A percentile compares a stretch with the other conserved stretches of the same genome.
These are phyloP conservation scores for Austropuccinia psidii DNA, from an alignment of 1,284 basidiomycete genomes.

Conservation along the genomic window DNA sequence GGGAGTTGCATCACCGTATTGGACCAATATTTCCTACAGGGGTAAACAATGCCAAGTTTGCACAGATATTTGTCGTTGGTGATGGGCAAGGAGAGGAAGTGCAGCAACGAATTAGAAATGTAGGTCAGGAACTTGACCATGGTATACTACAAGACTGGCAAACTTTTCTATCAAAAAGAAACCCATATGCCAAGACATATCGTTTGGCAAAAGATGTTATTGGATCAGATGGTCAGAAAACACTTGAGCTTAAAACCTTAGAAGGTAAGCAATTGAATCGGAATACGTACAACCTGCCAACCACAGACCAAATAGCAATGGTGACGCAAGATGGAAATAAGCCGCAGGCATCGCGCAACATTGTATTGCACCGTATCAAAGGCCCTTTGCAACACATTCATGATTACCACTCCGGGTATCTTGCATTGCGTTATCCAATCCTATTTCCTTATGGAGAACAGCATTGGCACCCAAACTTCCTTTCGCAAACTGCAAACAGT, in stretches of 20 bases:
- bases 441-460: conserved; percentile 9
- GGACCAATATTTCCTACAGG: not conserved
- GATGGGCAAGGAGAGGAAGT: not conserved
- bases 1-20: not conserved
- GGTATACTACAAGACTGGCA: too few relatives aligned
- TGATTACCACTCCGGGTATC: not conserved
- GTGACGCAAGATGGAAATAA: not conserved
- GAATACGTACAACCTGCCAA: not conserved
- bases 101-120: too few relatives aligned
- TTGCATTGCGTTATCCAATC: not conserved
- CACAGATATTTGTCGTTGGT: not conserved
- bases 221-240: too few relatives aligned
- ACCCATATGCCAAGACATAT: too few relatives aligned
- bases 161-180: too few relatives aligned
- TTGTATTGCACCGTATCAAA: not conserved
- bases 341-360: not conserved
- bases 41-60: not conserved
- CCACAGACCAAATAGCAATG: not conserved
- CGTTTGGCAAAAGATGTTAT: too few relatives aligned
- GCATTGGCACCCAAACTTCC: not conserved
- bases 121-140: too few relatives aligned
- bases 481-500: not conserved
- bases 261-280: too few relatives aligned
- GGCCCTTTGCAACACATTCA: not conserved
- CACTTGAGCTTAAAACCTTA: too few relatives aligned